Evolutionary conservation across 495 filamentous ascomycete species (phyloP), one percentile per base, ranked within the genome.

Genomic region (Trichoderma virens): DNA sequence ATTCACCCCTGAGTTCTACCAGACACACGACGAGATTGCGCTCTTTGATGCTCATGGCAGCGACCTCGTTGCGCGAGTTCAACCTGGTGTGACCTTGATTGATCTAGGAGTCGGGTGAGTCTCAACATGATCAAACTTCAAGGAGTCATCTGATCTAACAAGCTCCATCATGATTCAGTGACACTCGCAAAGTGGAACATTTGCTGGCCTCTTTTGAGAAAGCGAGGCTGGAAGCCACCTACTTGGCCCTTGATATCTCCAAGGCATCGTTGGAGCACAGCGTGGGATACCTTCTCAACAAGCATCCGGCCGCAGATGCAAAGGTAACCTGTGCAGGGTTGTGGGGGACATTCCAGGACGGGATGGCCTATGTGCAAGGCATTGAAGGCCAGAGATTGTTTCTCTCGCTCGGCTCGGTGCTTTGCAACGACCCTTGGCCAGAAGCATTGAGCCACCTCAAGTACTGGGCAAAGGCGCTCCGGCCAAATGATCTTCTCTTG

Each of bases 211-310:
- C 5, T 8, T 59, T 65, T 16, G 63, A 65, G 16, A 13, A 34
- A 27, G 32, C 9, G 18, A 31, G 27, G 32, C 41, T 43, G 2
- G n/a, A 35, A 16, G 38, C 63, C 14, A 45, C 54, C 3, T 65
- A 65, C 25, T 23, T 60, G 25, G 63, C 54, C 16, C 63, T 65
- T 25, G 63, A 65, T n/a, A 65, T 65, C 23, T 65, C 63, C 3
- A 65, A 27, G 25, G 31, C 35, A 8, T 65, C 63, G 0, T 39
- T 65, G 5, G 54, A 60, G 32, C 63, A 59, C 23, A 65, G 59
- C 43, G 23, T 65, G 13, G 54, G 34, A 0, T 59, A 59, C 20
- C 35, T 65, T 23, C n/a, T 59, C 14, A 34, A 47, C 23, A 30
- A 35, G 16, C 43, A 41, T 31, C 5, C 23, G 3, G 32, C 59